Conservation (phyloP, 2,329 filamentous ascomycete genomes). For the Curvularia hawaiiensis region DNA sequence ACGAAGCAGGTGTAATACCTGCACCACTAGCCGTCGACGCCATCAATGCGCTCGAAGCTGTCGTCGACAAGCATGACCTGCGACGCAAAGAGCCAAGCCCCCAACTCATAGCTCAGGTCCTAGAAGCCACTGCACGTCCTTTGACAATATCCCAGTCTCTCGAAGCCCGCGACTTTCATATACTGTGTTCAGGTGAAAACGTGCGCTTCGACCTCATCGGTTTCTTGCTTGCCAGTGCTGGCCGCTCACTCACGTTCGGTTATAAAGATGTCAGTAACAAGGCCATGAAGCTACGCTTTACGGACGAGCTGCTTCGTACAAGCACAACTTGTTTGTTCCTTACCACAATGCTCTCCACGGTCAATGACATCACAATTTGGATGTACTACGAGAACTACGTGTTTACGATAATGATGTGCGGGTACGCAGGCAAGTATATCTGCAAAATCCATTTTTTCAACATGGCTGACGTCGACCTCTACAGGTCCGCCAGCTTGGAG, state of each 20-base stretch:
- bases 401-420: constrained; percentile 45
- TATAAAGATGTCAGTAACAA: constrained; percentile 27
- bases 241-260: constrained; percentile 38
- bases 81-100: constrained; percentile 29
- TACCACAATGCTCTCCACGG: constrained; percentile 45
- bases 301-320: constrained; percentile 40
- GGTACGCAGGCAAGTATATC: constrained; percentile 42
- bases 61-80: constrained; percentile 41
- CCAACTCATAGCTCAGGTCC: constrained; percentile 30
- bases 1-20: constrained; percentile 45
- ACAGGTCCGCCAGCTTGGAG: constrained; percentile 40
- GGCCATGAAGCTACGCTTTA: constrained; percentile 26
- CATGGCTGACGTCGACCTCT: background rate
- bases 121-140: constrained; percentile 37
- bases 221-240: constrained; percentile 46
- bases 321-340: constrained; percentile 47
- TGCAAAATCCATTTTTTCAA: background rate
- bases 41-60: constrained; percentile 36
- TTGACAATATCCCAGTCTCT: constrained; percentile 32
- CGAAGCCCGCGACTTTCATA: constrained; percentile 45
- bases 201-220: constrained; percentile 50
- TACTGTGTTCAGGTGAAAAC: constrained; percentile 45
- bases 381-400: constrained; percentile 46
- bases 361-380: constrained; percentile 48
- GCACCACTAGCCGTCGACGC: constrained; percentile 43